A percentile compares a stretch with the other conserved stretches of the same genome.
Evolutionary conservation across 768 basidiomycete genomes (phyloP).

Genomic region (Flagelloscypha sp.): DNA sequence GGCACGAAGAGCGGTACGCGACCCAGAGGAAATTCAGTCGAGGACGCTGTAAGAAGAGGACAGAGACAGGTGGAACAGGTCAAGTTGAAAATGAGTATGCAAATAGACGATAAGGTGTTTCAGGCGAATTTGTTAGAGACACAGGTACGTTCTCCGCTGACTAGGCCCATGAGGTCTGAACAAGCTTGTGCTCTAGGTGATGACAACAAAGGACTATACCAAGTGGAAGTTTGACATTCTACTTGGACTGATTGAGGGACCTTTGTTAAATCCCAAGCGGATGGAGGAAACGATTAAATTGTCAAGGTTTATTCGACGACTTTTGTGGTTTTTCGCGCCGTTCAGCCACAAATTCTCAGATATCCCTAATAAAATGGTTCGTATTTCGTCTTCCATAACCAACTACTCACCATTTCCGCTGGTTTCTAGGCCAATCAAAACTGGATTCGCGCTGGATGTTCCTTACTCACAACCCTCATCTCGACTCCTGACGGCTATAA

Average conservation of each 20-base stretch:
- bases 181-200: conserved; percentile 44
- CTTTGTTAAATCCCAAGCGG: conserved; percentile 81
- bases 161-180: conserved; percentile 1
- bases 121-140: conserved; percentile 79
- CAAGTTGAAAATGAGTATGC: conserved; percentile 83
- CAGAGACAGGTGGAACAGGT: conserved; percentile 88
- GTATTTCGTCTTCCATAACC: conserved; percentile 6
- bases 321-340: conserved; percentile 94
- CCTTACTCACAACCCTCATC: conserved; percentile 75
- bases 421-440: conserved; percentile 55
- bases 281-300: conserved; percentile 93
- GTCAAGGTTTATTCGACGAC: conserved; percentile 77
- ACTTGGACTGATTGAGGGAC: conserved; percentile 86
- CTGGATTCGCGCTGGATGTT: conserved; percentile 83
- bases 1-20: not conserved
- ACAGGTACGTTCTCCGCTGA: conserved; percentile 41
- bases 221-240: conserved; percentile 92
- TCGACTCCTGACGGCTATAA: conserved; percentile 75
- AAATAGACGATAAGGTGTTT: conserved; percentile 93
- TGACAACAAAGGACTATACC: conserved; percentile 77
- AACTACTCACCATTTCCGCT: conserved; percentile 1
- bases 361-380: conserved; percentile 60
- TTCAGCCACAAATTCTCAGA: conserved; percentile 83
- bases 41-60: conserved; percentile 79
- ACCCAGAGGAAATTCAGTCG: conserved; percentile 65